A percentile compares a stretch with the other conserved stretches of the same genome.
Conservation (phyloP, 495 filamentous ascomycete genomes). For the Margaritispora aquatica region DNA sequence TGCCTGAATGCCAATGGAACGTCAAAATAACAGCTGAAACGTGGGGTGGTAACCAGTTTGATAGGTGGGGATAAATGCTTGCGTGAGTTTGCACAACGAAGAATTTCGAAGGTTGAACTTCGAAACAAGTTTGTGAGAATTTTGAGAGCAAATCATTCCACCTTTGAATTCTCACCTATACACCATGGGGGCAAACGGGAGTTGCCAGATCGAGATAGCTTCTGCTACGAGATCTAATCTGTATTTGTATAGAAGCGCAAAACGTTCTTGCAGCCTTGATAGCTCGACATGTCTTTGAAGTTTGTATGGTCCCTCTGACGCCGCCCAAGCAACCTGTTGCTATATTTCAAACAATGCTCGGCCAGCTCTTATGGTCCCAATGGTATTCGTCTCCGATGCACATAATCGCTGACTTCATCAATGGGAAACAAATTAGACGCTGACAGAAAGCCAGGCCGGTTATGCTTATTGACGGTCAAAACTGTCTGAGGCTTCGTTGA, state of each 20-base stretch:
- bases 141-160: too few relatives aligned
- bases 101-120: too few relatives aligned
- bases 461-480: slow-evolving; percentile 62
- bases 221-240: too few relatives aligned
- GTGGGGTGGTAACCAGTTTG: neutral
- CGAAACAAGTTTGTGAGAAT: too few relatives aligned
- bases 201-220: too few relatives aligned
- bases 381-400: slow-evolving; percentile 68
- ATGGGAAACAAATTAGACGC: slow-evolving; percentile 48
- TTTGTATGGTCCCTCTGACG: slow-evolving; percentile 85
- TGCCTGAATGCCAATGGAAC: too few relatives aligned
- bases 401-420: slow-evolving; percentile 76
- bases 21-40: neutral
- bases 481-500: slow-evolving; percentile 84
- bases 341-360: slow-evolving; percentile 48
- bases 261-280: neutral
- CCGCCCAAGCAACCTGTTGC: slow-evolving; percentile 67
- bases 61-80: neutral
- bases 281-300: neutral
- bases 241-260: neutral
- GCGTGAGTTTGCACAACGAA: too few relatives aligned
- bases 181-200: too few relatives aligned
- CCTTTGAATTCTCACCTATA: too few relatives aligned
- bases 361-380: slow-evolving; percentile 88
- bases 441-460: slow-evolving; percentile 64